Evolutionary conservation across 495 filamentous ascomycete genomes (phyloP).

Genomic region (Stereocaulon alpinum): DNA sequence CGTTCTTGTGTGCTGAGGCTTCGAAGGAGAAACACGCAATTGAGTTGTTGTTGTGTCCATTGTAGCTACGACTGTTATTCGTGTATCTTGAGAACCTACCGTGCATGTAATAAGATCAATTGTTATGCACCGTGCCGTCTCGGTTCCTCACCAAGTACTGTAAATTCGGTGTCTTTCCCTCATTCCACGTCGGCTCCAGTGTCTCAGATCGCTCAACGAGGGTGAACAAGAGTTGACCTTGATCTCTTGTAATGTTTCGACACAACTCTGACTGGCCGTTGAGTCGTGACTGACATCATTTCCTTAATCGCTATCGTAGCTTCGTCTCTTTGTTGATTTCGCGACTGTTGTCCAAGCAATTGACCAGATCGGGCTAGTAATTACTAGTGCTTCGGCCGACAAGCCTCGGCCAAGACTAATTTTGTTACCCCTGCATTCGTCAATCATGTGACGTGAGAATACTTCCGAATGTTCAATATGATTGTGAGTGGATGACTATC

Average conservation of each 20-base stretch:
- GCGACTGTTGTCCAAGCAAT: not conserved
- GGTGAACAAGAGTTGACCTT: too few relatives aligned
- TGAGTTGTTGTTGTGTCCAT: slow-evolving; percentile 1
- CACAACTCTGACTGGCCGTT: not conserved
- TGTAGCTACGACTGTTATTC: not conserved
- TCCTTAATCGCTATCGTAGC: not conserved
- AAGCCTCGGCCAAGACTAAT: not conserved
- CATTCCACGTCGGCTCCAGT: not conserved
- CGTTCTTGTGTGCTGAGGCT: not conserved
- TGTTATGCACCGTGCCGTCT: not conserved
- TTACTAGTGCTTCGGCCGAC: not conserved
- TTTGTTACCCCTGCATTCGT: not conserved
- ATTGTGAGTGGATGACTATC: not conserved
- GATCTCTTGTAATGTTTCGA: not conserved
- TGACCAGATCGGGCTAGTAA: not conserved
- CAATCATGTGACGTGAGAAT: not conserved
- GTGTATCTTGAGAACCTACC: not conserved
- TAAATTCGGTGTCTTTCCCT: not conserved
- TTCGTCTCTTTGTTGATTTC: slow-evolving; percentile 3
- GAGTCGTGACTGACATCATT: not conserved
- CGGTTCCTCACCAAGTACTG: not conserved
- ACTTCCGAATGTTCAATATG: not conserved
- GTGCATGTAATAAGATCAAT: not conserved
- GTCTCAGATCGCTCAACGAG: too few relatives aligned
- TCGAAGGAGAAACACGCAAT: not conserved